Evolutionary conservation across 2,329 filamentous ascomycete species (phyloP), one percentile per base, ranked within the genome.

Genomic region (Pestalotiopsis sp.): DNA sequence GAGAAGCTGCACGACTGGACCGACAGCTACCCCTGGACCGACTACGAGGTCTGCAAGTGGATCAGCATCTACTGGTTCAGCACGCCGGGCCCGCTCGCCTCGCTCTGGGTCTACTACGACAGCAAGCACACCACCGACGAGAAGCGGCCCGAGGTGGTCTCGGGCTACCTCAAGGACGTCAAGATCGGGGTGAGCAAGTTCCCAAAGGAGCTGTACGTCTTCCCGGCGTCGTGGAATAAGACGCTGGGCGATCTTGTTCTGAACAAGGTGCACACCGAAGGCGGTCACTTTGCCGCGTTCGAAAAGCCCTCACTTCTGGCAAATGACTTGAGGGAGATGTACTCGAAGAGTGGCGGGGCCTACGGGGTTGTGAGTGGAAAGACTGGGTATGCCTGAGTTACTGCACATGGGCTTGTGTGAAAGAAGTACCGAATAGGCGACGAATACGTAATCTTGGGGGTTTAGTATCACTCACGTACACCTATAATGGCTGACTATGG

Each of bases 1-100:
- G 93, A 95, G 79, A 95, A 95, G 77, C 80, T 95, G 25, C 86
- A 90, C 68, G 89, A 92, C 72, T 95, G 92, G 93, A 91, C 90
- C 0, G 92, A 95, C 72, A 74, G 71, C 0, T 94, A 94, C 75
- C 81, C 86, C 0, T 95, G 92, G 92, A 91, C 88, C 0, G 90
- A 93, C 68, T 91, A 94, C 65, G 92, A 95, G 79, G 86, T 95
- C 6, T 79, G 93, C 27, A 92, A 90, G 0, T 95, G 92, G 93
- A 79, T 94, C 0, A 88, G 85, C 65, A 86, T 95, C 23, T 95
- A 95, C 77, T 88, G 86, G 74, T 94, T 94, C 79, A 90, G 87
- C 13, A 81, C 0, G 90, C 91, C 1, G 91, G 92, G 0, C 88
- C 92, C 13, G 69, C 88, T 3, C 90, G 92, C 0, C 88, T 86